Percentiles rank a stretch among this genome's conserved stretches.
phyloP scores from a whole-genome alignment of 169 alveolate species.

The Eimeria necatrix region DNA sequence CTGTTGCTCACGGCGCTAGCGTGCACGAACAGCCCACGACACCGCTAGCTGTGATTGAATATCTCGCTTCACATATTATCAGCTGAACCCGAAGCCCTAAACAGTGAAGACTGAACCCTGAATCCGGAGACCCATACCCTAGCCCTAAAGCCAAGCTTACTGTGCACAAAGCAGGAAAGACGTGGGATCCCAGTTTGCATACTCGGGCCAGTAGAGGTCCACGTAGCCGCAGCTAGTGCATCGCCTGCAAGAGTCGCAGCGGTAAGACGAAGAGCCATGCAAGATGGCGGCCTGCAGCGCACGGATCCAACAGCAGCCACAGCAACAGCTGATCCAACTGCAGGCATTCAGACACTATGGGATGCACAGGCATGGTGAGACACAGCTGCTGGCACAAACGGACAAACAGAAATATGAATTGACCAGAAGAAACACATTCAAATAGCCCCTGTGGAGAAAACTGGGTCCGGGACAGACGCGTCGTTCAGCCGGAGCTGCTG shows the following conservation, averaged over 20 bases:
- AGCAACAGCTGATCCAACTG: background rate
- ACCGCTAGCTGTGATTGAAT: too few relatives aligned
- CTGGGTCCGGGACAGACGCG: too few relatives aligned
- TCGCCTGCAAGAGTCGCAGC: slow-evolving; percentile 87
- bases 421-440: too few relatives aligned
- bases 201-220: slow-evolving; percentile 84
- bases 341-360: background rate
- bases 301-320: background rate
- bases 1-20: too few relatives aligned
- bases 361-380: background rate
- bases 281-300: slow-evolving; percentile 82
- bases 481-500: too few relatives aligned
- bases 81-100: background rate
- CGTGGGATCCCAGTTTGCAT: slow-evolving; percentile 87
- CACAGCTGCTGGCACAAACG: background rate
- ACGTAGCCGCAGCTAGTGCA: slow-evolving; percentile 88
- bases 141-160: background rate
- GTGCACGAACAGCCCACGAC: too few relatives aligned
- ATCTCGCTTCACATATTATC: background rate
- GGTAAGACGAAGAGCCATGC: slow-evolving; percentile 85
- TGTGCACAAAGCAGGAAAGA: background rate
- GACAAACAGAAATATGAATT: background rate
- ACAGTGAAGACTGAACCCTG: background rate
- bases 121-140: background rate
- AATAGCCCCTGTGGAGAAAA: too few relatives aligned